Percentiles rank a stretch among this genome's conserved stretches.
These are phyloP conservation scores for Escovopsis sp. DNA, from an alignment of 2,329 filamentous ascomycete species.

Conservation along the genomic window DNA sequence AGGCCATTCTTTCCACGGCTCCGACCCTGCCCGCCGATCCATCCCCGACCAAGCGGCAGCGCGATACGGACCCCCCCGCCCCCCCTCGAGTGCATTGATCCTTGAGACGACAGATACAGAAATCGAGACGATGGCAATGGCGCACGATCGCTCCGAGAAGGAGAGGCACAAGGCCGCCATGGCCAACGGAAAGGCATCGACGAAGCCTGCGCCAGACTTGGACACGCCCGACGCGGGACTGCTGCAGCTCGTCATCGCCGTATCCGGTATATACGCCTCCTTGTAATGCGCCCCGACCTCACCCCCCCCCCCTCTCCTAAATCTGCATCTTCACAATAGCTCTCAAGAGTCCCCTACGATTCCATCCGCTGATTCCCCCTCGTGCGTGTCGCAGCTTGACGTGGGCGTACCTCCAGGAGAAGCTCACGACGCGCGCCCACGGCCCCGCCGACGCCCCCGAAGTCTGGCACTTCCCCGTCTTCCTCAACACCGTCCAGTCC, in stretches of 20 bases:
- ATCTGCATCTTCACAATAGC: no score
- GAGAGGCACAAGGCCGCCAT: conserved; percentile 15
- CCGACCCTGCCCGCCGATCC: not conserved
- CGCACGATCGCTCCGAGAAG: conserved; percentile 1
- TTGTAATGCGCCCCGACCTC: conserved; percentile 45
- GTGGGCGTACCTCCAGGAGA: conserved; percentile 94
- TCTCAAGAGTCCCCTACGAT: no score
- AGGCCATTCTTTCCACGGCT: not conserved
- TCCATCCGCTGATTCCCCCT: no score
- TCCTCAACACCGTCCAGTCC: conserved; percentile 93
- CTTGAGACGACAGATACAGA: no score
- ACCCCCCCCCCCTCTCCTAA: no score
- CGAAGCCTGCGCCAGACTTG: conserved; percentile 13
- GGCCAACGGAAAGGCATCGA: conserved; percentile 13
- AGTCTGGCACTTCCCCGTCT: conserved; percentile 84
- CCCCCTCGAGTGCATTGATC: no score
- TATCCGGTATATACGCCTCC: conserved; percentile 90
- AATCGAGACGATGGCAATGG: no score
- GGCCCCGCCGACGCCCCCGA: conserved; percentile 48
- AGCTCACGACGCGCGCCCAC: conserved; percentile 86
- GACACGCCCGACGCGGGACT: conserved; percentile 43
- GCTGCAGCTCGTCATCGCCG: conserved; percentile 67
- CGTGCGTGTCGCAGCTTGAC: conserved; percentile 51
- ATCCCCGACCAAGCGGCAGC: no score
- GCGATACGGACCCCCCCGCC: no score